Evolutionary conservation across 257 asterid genomes (phyloP).

Genomic region (Ilex asprella): DNA sequence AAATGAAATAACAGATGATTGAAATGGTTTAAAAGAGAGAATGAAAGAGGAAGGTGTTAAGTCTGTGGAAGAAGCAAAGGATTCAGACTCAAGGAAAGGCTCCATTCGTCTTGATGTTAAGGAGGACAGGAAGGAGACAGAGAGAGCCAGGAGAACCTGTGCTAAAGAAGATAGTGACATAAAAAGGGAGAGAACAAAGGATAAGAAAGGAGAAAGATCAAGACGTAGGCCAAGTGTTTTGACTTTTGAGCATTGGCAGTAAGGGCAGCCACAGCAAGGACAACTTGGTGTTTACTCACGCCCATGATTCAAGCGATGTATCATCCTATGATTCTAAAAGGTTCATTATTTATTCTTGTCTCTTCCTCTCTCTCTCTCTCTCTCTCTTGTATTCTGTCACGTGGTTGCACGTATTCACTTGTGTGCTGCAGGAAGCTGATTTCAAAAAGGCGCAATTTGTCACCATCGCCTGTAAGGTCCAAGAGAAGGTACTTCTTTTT

Average conservation of each 20-base stretch:
- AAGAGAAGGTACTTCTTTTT: conserved; percentile 60
- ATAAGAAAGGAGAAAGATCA: conserved; percentile 56
- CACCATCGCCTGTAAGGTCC: conserved; percentile 75
- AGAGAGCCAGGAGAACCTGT: conserved; percentile 41
- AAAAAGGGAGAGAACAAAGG: conserved; percentile 45
- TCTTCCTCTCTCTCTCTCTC: no score
- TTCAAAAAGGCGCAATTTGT: conserved; percentile 47
- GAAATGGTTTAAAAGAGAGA: conserved; percentile 49
- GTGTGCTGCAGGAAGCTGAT: conserved; percentile 57
- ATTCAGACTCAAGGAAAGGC: conserved; percentile 59
- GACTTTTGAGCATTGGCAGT: conserved; percentile 44
- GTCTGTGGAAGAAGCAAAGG: conserved; percentile 48
- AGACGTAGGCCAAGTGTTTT: conserved; percentile 51
- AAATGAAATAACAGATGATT: conserved; percentile 37
- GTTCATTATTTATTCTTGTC: conserved; percentile 24
- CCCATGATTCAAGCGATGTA: conserved; percentile 53
- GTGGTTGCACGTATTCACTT: conserved; percentile 11
- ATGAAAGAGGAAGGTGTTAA: conserved; percentile 45
- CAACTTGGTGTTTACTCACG: conserved; percentile 29
- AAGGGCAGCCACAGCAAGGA: conserved; percentile 59
- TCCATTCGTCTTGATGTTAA: conserved; percentile 44
- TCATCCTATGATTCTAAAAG: conserved; percentile 73
- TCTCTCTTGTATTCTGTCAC: background rate
- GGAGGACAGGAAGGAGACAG: conserved; percentile 43
- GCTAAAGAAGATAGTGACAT: conserved; percentile 41